These are phyloP conservation scores for Epichloe baconii DNA, from an alignment of 2,329 filamentous ascomycete species.

Conservation along the genomic window DNA sequence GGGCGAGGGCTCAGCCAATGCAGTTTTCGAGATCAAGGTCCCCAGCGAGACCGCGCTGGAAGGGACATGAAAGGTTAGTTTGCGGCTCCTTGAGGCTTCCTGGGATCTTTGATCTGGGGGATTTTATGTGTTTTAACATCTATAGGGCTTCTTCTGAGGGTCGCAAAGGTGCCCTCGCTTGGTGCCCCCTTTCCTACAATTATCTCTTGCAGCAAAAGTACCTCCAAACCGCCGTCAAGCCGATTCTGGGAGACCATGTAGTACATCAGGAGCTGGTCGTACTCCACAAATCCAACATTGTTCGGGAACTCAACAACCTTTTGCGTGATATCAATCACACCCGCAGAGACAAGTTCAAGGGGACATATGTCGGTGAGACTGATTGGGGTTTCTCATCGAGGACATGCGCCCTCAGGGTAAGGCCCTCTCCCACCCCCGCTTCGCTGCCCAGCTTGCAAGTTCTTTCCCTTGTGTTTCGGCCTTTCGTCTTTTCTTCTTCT, in stretches of 20 bases:
- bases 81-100: neutral
- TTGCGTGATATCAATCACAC: conserved; percentile 35
- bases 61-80: conserved; percentile 23
- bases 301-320: conserved; percentile 36
- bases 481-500: neutral
- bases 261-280: conserved; percentile 26
- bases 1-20: conserved; percentile 64
- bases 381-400: conserved; percentile 59
- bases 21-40: conserved; percentile 51
- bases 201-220: conserved; percentile 25
- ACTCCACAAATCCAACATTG: conserved; percentile 21
- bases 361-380: conserved; percentile 36
- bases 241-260: conserved; percentile 21
- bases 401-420: conserved; percentile 45
- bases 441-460: neutral
- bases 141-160: conserved; percentile 24
- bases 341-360: conserved; percentile 32
- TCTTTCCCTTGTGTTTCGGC: conserved; percentile 2
- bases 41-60: conserved; percentile 17
- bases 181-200: conserved; percentile 20
- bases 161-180: conserved; percentile 23
- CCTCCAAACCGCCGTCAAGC: conserved; percentile 21
- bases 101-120: neutral
- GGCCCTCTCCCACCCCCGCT: neutral
- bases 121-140: neutral